Percentiles rank a stretch among this genome's conserved stretches.
These are phyloP conservation scores for Yamadazyma taylorii DNA, from an alignment of 1,139 yeast species.

Conservation along the genomic window DNA sequence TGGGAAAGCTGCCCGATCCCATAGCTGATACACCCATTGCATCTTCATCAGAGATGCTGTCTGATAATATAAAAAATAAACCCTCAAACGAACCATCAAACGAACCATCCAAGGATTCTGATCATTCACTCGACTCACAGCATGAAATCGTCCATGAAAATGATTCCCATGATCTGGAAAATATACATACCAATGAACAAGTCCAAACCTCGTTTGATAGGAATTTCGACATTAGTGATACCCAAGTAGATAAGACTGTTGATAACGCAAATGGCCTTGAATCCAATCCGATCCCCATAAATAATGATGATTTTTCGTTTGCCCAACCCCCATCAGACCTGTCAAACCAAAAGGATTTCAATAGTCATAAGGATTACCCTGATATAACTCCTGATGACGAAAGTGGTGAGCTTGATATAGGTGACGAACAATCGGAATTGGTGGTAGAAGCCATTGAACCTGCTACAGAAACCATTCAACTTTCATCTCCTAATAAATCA, in stretches of 20 bases:
- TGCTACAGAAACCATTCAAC: background rate
- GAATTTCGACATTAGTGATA: constrained; percentile 28
- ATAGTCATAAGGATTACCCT: no score
- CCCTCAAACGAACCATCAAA: no score
- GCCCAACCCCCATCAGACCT: constrained; percentile 4
- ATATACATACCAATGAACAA: background rate
- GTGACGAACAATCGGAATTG: background rate
- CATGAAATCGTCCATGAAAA: no score
- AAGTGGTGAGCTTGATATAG: background rate
- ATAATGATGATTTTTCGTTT: constrained; percentile 32
- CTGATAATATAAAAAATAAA: no score
- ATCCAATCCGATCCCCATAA: constrained; percentile 11
- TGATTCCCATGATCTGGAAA: constrained; percentile 19
- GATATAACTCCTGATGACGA: background rate
- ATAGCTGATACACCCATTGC: no score
- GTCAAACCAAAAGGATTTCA: background rate
- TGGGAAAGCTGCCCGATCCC: constrained; percentile 16
- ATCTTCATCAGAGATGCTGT: no score
- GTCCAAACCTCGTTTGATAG: constrained; percentile 22
- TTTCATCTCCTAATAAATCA: constrained; percentile 40
- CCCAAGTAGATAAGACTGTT: constrained; percentile 18
- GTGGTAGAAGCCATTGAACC: constrained; percentile 1
- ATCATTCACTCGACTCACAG: no score
- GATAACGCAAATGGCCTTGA: background rate
- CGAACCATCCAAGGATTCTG: no score